Evolutionary conservation across 2,329 filamentous ascomycete species (phyloP), one percentile per base, ranked within the genome.

Genomic region (Dryadomyces sulphureus): DNA sequence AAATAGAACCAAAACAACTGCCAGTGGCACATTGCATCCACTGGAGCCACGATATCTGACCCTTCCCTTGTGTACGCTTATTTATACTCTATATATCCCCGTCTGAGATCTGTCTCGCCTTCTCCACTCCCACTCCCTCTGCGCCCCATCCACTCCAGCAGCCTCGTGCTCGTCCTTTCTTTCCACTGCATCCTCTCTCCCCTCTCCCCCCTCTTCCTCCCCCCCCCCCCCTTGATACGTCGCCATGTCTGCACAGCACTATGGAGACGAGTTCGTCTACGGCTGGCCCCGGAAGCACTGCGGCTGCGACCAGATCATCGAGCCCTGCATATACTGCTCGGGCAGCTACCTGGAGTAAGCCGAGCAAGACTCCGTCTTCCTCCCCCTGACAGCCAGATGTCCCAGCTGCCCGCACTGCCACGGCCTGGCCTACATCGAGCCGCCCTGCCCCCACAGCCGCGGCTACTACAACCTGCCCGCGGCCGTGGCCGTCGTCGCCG

Each of bases 261-360:
- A n/a, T 11, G 9, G 41, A 8, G 48, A 49, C 30, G 52, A 53
- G 12, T 51, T 52, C 38, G 50, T 53, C 27, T 47, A 45, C 17
- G 50, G 50, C 5, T 53, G 48, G 48, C 47, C 50, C 4, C 36
- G 16, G 9, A 52, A 49, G 17, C 27, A 38, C 21, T 53, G 52
- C 17, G 52, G 52, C 3, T 53, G 52, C 9, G 14, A 41, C 2
- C 50, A 48, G 32, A 30, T 53, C 9, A 52, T 53, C 25, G 50
- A 49, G 14, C 41, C 39, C 1, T 53, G 52, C 39, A 24, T 43
- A 1, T 38, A 50, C 38, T 53, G 52, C 45, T 48, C 48, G 14
- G 52, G 52, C 12, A 53, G 52, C 45, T 53, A 46, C 12, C 40
- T 41, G 6, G 48, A 44, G 52, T 53, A 22, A 35, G 52, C 48